These are phyloP conservation scores for Corymbia calophylla DNA, from an alignment of 441 rosid genomes.

Conservation along the genomic window DNA sequence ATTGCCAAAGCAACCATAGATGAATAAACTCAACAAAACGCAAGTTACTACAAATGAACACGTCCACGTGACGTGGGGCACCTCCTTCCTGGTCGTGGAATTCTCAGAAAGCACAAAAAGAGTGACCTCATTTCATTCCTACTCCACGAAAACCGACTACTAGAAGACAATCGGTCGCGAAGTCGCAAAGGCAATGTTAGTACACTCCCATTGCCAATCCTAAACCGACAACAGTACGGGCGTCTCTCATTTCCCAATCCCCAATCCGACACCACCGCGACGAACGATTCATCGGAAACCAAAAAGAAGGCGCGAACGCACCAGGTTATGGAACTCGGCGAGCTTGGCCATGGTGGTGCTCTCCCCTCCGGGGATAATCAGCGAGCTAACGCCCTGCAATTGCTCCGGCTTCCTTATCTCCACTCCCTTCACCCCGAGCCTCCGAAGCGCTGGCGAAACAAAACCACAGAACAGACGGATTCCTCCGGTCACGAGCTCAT, in stretches of 20 bases:
- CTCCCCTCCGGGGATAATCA: constrained; percentile 96
- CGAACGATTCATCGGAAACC: not conserved
- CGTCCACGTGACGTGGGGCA: not conserved
- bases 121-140: not conserved
- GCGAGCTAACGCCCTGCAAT: constrained; percentile 56
- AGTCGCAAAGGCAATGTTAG: not conserved
- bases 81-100: not conserved
- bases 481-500: not conserved
- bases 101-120: not conserved
- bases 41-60: not conserved
- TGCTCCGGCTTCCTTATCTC: constrained; percentile 89
- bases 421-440: constrained; percentile 80
- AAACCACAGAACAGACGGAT: not conserved
- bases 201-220: not conserved
- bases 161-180: not conserved
- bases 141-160: not conserved
- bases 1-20: no score
- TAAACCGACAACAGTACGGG: not conserved
- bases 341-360: constrained; percentile 99
- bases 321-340: constrained; percentile 82
- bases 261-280: not conserved
- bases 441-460: constrained; percentile 42
- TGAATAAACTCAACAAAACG: not conserved
- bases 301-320: not conserved
- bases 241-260: not conserved